Conservation (phyloP, 2,329 filamentous ascomycete genomes). For the Colletotrichum sojae region DNA sequence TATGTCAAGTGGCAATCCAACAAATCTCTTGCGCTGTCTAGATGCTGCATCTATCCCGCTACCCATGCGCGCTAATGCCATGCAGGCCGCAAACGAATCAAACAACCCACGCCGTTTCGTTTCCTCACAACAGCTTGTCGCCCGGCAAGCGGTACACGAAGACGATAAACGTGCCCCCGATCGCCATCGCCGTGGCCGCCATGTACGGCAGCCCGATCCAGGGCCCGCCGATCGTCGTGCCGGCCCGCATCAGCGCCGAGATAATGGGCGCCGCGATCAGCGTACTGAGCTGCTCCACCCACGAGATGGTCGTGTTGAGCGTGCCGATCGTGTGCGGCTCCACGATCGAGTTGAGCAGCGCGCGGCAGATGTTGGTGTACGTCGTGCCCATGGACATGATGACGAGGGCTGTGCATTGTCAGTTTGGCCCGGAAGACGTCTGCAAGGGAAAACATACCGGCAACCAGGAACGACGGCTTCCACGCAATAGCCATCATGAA, state of each 20-base stretch:
- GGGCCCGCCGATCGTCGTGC: slow-evolving; percentile 60
- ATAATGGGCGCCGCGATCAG: slow-evolving; percentile 63
- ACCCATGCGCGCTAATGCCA: not conserved
- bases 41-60: slow-evolving; percentile 7
- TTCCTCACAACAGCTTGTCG: slow-evolving; percentile 19
- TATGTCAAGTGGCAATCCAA: too few relatives aligned
- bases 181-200: slow-evolving; percentile 51
- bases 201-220: slow-evolving; percentile 67
- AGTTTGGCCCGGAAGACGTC: not conserved
- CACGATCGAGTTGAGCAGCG: slow-evolving; percentile 67
- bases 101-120: too few relatives aligned
- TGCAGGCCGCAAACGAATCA: not conserved
- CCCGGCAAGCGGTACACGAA: slow-evolving; percentile 48
- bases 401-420: slow-evolving; percentile 54
- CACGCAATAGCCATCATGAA: slow-evolving; percentile 55
- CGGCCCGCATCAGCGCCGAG: slow-evolving; percentile 61
- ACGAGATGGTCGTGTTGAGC: slow-evolving; percentile 66
- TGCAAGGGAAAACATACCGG: slow-evolving; percentile 1
- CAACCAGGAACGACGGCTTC: slow-evolving; percentile 52
- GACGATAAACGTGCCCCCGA: slow-evolving; percentile 48
- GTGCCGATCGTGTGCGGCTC: slow-evolving; percentile 68
- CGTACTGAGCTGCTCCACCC: slow-evolving; percentile 64
- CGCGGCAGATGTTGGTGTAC: slow-evolving; percentile 59
- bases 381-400: slow-evolving; percentile 62
- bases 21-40: not conserved